Base-by-base conservation (phyloP, 148 eudicot species). In the Rhododendron mucronatum region DNA sequence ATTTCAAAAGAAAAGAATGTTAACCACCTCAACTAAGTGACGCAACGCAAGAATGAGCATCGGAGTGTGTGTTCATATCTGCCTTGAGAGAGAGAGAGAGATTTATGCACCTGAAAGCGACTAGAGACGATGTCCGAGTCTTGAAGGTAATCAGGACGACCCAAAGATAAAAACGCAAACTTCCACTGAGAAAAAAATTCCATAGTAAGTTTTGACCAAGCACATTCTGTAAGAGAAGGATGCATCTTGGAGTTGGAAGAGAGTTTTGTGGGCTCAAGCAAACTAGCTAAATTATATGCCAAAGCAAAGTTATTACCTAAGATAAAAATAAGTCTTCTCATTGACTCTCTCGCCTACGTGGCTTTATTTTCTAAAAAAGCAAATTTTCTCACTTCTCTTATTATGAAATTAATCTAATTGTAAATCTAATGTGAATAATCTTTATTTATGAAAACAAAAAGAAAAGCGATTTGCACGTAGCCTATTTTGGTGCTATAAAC, bases 141-240 rank as follows among this genome's bases (percentile, higher is more conserved):
- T 86, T 93, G 91, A 61, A 97, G 90, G 88, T 94, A 97, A 85
- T 97, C 99, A 28, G 98, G 98, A 79, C 98, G 92, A 77, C 98
- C 98, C 89, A 95, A 84, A 45, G 99, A 95, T 80, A 94, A 67
- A 90, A 95, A 97, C 20, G 99, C 99, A 90, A 93, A 94, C 85
- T 94, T 97, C 99, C 89, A 87, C 89, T 87, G 77, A 69, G 26
- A 65, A 35, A 61, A 33, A 48, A 83, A 78, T 7, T 47, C 37
- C 50, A 57, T 12, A 45, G 51, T 33, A 67, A 74, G 50, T 9
- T 28, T 41, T 51, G 26, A 84, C 50, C 48, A 50, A 84, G 14
- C 23, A 84, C 12, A 71, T 47, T 44, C 23, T 13, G 26, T 48
- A 28, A 73, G 48, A 84, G 13, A 69, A 67, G 73, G 33, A 71